A percentile compares a stretch with the other conserved stretches of the same genome.
These are phyloP conservation scores for Centrapalus pauciflorus DNA, from an alignment of 129 eudicot genomes.

Conservation along the genomic window DNA sequence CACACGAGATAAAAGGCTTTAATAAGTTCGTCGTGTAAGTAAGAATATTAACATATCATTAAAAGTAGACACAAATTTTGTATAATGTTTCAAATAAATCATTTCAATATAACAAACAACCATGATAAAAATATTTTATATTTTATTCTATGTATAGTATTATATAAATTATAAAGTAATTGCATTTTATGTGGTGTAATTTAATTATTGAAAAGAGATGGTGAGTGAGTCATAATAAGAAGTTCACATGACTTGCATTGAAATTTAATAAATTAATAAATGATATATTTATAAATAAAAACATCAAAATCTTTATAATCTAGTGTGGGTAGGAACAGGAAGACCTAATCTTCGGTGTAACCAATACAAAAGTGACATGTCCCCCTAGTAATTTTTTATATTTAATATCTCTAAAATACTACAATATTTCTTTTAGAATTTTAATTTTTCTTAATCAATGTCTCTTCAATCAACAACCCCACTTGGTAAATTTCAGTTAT, in stretches of 20 bases:
- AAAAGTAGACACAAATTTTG: too few relatives aligned
- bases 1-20: too few relatives aligned
- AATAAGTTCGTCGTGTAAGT: too few relatives aligned
- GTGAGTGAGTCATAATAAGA: not conserved
- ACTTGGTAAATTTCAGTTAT: constrained; percentile 6
- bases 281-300: not conserved
- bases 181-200: not conserved
- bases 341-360: constrained; percentile 28
- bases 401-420: not conserved
- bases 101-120: too few relatives aligned
- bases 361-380: constrained; percentile 16
- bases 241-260: constrained; percentile 17
- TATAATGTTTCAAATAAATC: too few relatives aligned
- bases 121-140: too few relatives aligned
- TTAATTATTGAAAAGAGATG: not conserved
- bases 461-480: constrained; percentile 7
- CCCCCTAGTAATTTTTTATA: not conserved
- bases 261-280: constrained; percentile 3
- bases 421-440: not conserved
- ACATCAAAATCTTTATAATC: not conserved
- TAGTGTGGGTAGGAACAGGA: constrained; percentile 6
- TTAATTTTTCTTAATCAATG: not conserved
- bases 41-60: too few relatives aligned
- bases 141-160: too few relatives aligned
- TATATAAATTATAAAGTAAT: too few relatives aligned